Conservation (phyloP, 768 basidiomycete genomes). For the Suillus clintonianus region DNA sequence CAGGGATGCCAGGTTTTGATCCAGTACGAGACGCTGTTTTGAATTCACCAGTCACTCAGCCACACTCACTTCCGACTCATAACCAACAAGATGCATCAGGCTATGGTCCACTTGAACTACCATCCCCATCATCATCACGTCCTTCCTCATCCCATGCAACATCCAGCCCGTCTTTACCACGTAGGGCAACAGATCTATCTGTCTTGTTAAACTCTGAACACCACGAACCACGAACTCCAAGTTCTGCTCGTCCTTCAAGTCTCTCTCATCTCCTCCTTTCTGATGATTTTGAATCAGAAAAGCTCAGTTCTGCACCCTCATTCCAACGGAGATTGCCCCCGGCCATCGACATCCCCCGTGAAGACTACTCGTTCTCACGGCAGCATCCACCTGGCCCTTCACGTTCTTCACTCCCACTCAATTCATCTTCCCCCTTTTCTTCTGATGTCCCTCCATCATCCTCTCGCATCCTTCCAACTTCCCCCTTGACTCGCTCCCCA, state of each 20-base stretch:
- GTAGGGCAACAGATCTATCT: conserved; percentile 76
- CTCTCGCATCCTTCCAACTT: conserved; percentile 28
- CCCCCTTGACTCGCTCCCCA: conserved; percentile 30
- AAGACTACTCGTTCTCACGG: conserved; percentile 31
- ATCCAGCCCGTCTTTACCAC: conserved; percentile 49
- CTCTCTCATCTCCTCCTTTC: conserved; percentile 41
- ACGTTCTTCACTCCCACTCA: conserved; percentile 21
- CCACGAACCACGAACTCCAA: conserved; percentile 37
- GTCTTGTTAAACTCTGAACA: conserved; percentile 70
- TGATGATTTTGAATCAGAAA: conserved; percentile 31
- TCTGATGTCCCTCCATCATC: conserved; percentile 17
- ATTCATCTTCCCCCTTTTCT: conserved; percentile 17
- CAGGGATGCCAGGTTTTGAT: conserved; percentile 60
- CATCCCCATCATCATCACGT: conserved; percentile 39
- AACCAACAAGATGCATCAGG: conserved; percentile 1
- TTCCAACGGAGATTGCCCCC: conserved; percentile 35
- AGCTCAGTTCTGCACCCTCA: conserved; percentile 22
- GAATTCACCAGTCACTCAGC: conserved; percentile 65
- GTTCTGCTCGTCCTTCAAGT: conserved; percentile 44
- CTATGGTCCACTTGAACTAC: conserved; percentile 29
- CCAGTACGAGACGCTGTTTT: conserved; percentile 86
- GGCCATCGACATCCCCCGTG: conserved; percentile 33
- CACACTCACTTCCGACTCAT: conserved; percentile 35
- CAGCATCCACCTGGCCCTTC: conserved; percentile 13
- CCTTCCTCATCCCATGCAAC: conserved; percentile 34